phyloP scores from a whole-genome alignment of 495 filamentous ascomycete species.

The Neurospora sp. region DNA sequence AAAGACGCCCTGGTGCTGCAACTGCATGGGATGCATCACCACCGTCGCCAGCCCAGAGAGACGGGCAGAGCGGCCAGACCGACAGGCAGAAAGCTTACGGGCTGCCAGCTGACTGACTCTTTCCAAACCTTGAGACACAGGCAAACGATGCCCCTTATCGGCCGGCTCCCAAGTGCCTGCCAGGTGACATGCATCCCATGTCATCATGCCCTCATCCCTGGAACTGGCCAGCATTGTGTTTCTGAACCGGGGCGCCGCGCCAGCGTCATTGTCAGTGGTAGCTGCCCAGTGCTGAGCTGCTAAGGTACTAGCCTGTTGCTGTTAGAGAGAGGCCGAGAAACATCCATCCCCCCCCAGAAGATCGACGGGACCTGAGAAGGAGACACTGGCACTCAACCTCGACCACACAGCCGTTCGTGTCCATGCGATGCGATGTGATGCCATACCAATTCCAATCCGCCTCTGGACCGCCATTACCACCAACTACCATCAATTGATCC shows the following conservation, averaged over 20 bases:
- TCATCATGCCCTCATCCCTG: neutral
- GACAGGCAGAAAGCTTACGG: neutral
- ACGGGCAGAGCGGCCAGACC: neutral
- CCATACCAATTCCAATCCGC: constrained; percentile 5
- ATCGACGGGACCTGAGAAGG: neutral
- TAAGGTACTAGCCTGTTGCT: neutral
- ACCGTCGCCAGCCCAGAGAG: neutral
- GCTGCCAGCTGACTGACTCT: neutral
- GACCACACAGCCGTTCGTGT: constrained; percentile 1
- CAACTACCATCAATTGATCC: neutral
- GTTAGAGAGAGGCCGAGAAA: neutral
- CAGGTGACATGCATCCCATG: neutral
- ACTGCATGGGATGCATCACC: neutral
- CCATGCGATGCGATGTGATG: constrained; percentile 25
- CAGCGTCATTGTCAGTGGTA: constrained; percentile 5
- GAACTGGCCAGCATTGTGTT: neutral
- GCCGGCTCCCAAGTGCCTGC: neutral
- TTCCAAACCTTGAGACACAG: neutral
- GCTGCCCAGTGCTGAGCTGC: neutral
- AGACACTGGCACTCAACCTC: neutral
- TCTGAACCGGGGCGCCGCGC: constrained; percentile 3
- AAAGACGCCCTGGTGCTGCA: neutral
- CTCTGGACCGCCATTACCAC: constrained; percentile 7
- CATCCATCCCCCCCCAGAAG: neutral
- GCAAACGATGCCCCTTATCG: neutral